phyloP scores from a whole-genome alignment of 805 yeast genomes.

The Wickerhamiella vanderwaltii region DNA sequence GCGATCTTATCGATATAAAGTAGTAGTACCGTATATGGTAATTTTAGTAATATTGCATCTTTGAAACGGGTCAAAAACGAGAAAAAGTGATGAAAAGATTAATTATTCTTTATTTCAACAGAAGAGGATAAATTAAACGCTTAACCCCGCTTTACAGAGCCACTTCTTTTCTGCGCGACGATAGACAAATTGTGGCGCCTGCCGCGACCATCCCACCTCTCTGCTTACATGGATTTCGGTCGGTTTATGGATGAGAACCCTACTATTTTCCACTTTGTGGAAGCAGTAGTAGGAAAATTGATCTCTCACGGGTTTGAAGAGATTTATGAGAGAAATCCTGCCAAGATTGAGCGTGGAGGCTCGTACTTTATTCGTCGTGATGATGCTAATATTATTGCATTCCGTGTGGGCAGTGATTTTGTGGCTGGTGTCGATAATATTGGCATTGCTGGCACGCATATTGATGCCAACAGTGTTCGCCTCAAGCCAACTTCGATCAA shows the following conservation, averaged over 20 bases:
- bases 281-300: slow-evolving; percentile 29
- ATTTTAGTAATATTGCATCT: too few relatives aligned
- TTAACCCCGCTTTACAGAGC: too few relatives aligned
- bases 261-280: slow-evolving; percentile 47
- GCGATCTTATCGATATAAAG: too few relatives aligned
- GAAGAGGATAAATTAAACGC: too few relatives aligned
- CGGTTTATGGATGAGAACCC: slow-evolving; percentile 61
- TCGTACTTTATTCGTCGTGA: slow-evolving; percentile 64
- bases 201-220: too few relatives aligned
- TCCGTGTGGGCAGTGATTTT: slow-evolving; percentile 57
- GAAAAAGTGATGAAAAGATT: too few relatives aligned
- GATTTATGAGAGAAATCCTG: slow-evolving; percentile 48
- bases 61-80: too few relatives aligned
- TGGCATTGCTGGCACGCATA: slow-evolving; percentile 57
- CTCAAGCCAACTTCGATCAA: slow-evolving; percentile 60
- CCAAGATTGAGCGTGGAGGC: slow-evolving; percentile 38
- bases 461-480: slow-evolving; percentile 53
- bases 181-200: too few relatives aligned
- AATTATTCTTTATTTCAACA: too few relatives aligned
- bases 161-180: too few relatives aligned
- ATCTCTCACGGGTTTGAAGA: slow-evolving; percentile 56
- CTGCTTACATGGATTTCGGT: slow-evolving; percentile 28
- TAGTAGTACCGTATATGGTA: too few relatives aligned
- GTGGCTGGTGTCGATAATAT: slow-evolving; percentile 40
- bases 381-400: slow-evolving; percentile 58